phyloP scores from a whole-genome alignment of 805 yeast genomes.

The Hermanozyma aechmeae region DNA sequence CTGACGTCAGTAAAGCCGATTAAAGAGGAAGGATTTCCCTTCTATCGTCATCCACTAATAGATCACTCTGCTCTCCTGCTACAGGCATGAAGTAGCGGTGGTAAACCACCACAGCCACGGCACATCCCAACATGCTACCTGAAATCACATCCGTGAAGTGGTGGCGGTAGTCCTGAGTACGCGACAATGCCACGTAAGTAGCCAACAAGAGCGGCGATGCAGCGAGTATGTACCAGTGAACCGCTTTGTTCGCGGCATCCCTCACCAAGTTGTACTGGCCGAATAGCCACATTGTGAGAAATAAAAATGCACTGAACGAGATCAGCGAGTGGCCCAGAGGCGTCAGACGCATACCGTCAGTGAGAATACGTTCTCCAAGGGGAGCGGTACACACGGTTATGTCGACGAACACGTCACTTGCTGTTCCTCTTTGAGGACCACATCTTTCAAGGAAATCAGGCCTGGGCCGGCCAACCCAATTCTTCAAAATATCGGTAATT shows the following conservation, averaged over 20 bases:
- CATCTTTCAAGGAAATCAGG: slow-evolving; percentile 25
- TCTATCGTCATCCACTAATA: background rate
- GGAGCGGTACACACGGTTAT: slow-evolving; percentile 17
- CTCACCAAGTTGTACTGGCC: slow-evolving; percentile 26
- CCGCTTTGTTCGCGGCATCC: slow-evolving; percentile 1
- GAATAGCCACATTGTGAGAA: slow-evolving; percentile 36
- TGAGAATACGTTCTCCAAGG: slow-evolving; percentile 15
- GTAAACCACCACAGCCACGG: slow-evolving; percentile 17
- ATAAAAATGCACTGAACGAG: slow-evolving; percentile 42
- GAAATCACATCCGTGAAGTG: slow-evolving; percentile 25
- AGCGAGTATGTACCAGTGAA: slow-evolving; percentile 6
- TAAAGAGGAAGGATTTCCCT: too few relatives aligned
- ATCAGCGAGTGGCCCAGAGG: slow-evolving; percentile 52
- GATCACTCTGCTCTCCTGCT: background rate
- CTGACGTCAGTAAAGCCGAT: too few relatives aligned
- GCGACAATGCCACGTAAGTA: slow-evolving; percentile 15
- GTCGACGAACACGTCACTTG: slow-evolving; percentile 9
- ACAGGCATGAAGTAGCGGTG: slow-evolving; percentile 15
- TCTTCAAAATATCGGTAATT: slow-evolving; percentile 27
- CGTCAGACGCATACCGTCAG: slow-evolving; percentile 47
- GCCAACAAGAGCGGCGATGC: slow-evolving; percentile 14
- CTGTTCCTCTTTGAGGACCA: slow-evolving; percentile 6
- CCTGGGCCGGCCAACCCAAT: slow-evolving; percentile 24
- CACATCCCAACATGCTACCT: slow-evolving; percentile 23
- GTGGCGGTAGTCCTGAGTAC: slow-evolving; percentile 20